A percentile compares a stretch with the other conserved stretches of the same genome.
These are phyloP conservation scores for Claviceps arundinis DNA, from an alignment of 2,329 filamentous ascomycete species.

Conservation along the genomic window DNA sequence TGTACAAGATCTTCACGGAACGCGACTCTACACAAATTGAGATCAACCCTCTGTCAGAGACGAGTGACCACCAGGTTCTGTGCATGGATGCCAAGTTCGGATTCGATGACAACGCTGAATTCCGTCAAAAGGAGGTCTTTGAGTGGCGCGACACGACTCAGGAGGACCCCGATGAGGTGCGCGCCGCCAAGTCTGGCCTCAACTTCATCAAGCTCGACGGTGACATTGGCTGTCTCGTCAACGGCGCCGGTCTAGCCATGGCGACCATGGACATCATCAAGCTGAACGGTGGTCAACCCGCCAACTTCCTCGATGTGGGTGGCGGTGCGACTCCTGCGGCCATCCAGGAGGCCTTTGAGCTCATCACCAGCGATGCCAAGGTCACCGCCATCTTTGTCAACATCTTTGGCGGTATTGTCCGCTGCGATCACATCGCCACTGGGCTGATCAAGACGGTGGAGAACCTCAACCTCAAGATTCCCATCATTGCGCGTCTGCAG, in stretches of 20 bases:
- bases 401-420: conserved; percentile 98
- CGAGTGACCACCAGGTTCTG: conserved; percentile 92
- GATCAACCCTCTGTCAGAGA: conserved; percentile 98
- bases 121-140: conserved; percentile 95
- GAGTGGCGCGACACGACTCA: conserved; percentile 85
- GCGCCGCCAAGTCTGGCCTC: conserved; percentile 82
- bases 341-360: conserved; percentile 94
- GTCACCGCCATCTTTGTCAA: conserved; percentile 99
- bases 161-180: conserved; percentile 95
- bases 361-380: conserved; percentile 97
- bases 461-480: conserved; percentile 88
- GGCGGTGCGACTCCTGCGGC: conserved; percentile 93
- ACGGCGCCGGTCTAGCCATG: conserved; percentile 98
- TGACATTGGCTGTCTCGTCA: conserved; percentile 98
- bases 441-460: conserved; percentile 91
- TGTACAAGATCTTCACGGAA: conserved; percentile 98
- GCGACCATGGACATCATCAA: conserved; percentile 99
- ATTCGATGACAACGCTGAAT: conserved; percentile 98
- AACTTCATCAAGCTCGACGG: conserved; percentile 99
- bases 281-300: conserved; percentile 88
- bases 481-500: conserved; percentile 93
- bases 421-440: conserved; percentile 93
- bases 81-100: conserved; percentile 99
- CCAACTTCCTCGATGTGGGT: conserved; percentile 98
- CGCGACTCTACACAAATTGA: conserved; percentile 98